A percentile compares a stretch with the other conserved stretches of the same genome.
phyloP scores from a whole-genome alignment of 2,329 filamentous ascomycete genomes.

The Seiridium unicorne region DNA sequence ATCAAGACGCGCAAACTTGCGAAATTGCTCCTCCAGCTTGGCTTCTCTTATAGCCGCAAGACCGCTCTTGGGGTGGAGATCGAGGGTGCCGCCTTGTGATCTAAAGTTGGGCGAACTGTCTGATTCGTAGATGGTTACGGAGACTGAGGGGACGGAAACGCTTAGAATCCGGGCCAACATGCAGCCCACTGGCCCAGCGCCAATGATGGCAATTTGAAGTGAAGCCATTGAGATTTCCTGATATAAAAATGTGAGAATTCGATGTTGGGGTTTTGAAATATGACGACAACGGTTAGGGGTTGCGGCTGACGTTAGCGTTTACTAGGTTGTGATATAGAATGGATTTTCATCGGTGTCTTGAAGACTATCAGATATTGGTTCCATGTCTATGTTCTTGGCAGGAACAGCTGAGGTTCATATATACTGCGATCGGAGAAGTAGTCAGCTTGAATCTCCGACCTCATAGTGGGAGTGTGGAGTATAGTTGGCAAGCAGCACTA shows the following conservation, averaged over 20 bases:
- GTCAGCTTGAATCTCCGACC: not conserved
- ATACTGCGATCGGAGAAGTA: not conserved
- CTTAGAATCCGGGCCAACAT: conserved; percentile 52
- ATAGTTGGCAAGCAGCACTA: not conserved
- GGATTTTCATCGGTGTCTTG: too few relatives aligned
- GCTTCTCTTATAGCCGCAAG: conserved; percentile 50
- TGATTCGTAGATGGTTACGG: conserved; percentile 49
- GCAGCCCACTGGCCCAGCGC: conserved; percentile 47
- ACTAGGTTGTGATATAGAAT: too few relatives aligned
- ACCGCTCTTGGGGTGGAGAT: conserved; percentile 51
- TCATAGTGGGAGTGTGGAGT: not conserved
- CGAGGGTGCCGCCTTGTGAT: conserved; percentile 51
- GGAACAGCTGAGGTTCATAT: not conserved
- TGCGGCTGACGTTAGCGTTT: too few relatives aligned
- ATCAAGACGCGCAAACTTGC: conserved; percentile 49
- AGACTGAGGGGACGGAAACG: conserved; percentile 34
- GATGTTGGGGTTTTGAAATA: not conserved
- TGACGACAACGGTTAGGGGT: not conserved
- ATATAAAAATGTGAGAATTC: not conserved
- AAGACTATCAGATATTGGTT: too few relatives aligned
- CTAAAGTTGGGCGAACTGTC: conserved; percentile 42
- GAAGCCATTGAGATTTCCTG: conserved; percentile 11
- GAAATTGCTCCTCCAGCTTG: conserved; percentile 47
- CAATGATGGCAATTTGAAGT: conserved; percentile 44
- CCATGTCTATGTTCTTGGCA: not conserved